Percentiles rank a stretch among this genome's conserved stretches.
phyloP scores from a whole-genome alignment of 2,329 filamentous ascomycete species.

The Apiospora marii region DNA sequence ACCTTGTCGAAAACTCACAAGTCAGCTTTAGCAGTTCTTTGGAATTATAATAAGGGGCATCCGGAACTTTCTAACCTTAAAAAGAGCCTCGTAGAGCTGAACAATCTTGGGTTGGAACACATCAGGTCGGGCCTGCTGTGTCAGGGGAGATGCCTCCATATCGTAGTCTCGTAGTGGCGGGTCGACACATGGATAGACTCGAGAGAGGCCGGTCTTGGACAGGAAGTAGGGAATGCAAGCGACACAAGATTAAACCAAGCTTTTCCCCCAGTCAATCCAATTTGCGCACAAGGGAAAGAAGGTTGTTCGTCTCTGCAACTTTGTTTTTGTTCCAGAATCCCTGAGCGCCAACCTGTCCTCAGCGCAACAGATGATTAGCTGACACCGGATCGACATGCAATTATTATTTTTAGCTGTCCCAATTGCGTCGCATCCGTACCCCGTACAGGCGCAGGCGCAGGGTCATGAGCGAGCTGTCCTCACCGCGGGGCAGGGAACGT shows the following conservation, averaged over 20 bases:
- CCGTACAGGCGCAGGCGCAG: constrained; percentile 3
- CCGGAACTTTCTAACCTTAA: constrained; percentile 64
- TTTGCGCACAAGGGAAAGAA: not conserved
- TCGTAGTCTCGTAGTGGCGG: constrained; percentile 25
- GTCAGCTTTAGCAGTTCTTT: constrained; percentile 25
- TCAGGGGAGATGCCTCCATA: constrained; percentile 93
- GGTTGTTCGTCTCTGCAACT: constrained; percentile 2
- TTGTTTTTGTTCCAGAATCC: not conserved
- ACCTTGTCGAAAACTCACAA: constrained; percentile 25
- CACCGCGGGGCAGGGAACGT: constrained; percentile 9
- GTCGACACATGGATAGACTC: constrained; percentile 31
- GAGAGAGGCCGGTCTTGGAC: constrained; percentile 8
- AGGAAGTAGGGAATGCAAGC: not conserved
- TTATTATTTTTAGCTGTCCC: constrained; percentile 21
- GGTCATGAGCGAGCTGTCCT: constrained; percentile 6
- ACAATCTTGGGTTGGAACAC: constrained; percentile 95
- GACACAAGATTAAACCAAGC: not conserved
- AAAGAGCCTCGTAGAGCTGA: constrained; percentile 84
- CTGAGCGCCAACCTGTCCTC: constrained; percentile 28
- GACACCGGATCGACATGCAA: constrained; percentile 19
- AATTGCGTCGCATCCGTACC: constrained; percentile 12
- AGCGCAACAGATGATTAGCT: constrained; percentile 10
- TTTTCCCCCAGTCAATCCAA: not conserved
- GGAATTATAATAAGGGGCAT: constrained; percentile 17
- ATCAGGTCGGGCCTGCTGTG: constrained; percentile 88